A percentile compares a stretch with the other conserved stretches of the same genome.
phyloP scores from a whole-genome alignment of 1,284 basidiomycete species.

The Boletus sp. region DNA sequence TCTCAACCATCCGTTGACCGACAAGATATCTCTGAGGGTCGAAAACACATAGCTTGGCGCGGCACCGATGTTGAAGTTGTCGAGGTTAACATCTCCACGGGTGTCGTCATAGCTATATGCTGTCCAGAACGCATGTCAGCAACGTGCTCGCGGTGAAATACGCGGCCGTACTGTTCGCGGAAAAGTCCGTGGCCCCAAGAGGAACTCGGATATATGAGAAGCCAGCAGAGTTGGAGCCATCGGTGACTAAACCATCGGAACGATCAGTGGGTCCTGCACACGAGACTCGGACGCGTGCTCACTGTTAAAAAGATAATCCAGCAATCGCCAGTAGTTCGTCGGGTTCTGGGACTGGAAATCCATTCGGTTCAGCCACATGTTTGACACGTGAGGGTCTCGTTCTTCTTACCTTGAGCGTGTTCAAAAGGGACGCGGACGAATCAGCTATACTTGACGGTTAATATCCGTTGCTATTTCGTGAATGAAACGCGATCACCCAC shows the following conservation, averaged over 20 bases:
- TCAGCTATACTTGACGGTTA: slow-evolving; percentile 37
- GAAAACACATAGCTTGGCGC: slow-evolving; percentile 46
- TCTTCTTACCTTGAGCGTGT: slow-evolving; percentile 41
- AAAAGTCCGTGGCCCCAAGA: slow-evolving; percentile 51
- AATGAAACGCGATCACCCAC: slow-evolving; percentile 30
- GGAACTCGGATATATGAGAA: slow-evolving; percentile 51
- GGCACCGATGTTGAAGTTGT: slow-evolving; percentile 40
- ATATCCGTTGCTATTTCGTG: not conserved
- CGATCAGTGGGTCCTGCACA: not conserved
- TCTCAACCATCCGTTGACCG: slow-evolving; percentile 40
- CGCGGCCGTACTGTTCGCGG: slow-evolving; percentile 27
- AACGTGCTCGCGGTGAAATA: not conserved
- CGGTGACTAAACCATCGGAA: slow-evolving; percentile 35
- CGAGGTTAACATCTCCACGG: slow-evolving; percentile 41
- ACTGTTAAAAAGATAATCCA: slow-evolving; percentile 47
- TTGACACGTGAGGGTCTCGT: not conserved
- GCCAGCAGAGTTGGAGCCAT: slow-evolving; percentile 44
- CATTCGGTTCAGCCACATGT: slow-evolving; percentile 3
- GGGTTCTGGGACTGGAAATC: slow-evolving; percentile 38
- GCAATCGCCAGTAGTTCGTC: slow-evolving; percentile 41
- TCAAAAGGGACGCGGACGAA: slow-evolving; percentile 45
- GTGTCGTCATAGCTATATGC: slow-evolving; percentile 48
- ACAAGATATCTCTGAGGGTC: slow-evolving; percentile 43
- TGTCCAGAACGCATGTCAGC: slow-evolving; percentile 19
- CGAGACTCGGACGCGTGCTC: slow-evolving; percentile 7